Percentiles rank a stretch among this genome's conserved stretches.
These are phyloP conservation scores for Ceratobasidium sp. DNA, from an alignment of 1,284 basidiomycete species.

Conservation along the genomic window DNA sequence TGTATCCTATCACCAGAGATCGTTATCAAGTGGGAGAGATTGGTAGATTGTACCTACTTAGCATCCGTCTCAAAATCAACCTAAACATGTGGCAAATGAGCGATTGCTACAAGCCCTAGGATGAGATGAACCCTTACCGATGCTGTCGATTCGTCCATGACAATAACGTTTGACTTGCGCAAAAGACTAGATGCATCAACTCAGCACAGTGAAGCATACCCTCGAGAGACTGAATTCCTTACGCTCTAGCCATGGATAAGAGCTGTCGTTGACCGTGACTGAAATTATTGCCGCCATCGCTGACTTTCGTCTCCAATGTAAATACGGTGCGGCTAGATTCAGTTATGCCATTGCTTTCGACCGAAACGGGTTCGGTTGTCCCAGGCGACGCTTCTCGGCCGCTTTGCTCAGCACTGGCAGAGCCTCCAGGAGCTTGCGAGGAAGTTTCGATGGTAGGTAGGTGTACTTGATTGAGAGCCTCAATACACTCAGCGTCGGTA, in stretches of 20 bases:
- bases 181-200: conserved; percentile 18
- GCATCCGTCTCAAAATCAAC: conserved; percentile 70
- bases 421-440: neutral
- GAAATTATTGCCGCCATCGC: conserved; percentile 85
- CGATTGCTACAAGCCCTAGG: neutral
- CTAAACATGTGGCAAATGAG: neutral
- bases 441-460: conserved; percentile 47
- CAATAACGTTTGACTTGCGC: conserved; percentile 39
- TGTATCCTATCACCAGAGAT: conserved; percentile 67
- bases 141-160: conserved; percentile 45
- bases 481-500: conserved; percentile 78
- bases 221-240: neutral
- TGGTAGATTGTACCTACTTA: conserved; percentile 5
- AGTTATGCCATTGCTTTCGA: conserved; percentile 37
- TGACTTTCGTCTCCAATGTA: conserved; percentile 78
- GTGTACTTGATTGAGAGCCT: conserved; percentile 74
- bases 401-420: neutral
- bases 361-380: conserved; percentile 39
- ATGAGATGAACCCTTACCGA: conserved; percentile 33
- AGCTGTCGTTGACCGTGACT: conserved; percentile 88
- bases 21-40: neutral
- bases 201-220: neutral
- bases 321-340: conserved; percentile 60
- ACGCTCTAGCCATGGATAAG: conserved; percentile 73
- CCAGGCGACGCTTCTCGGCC: neutral